Conservation (phyloP, 2,329 filamentous ascomycete species). For the Pyrenophora tritici-repentis region DNA sequence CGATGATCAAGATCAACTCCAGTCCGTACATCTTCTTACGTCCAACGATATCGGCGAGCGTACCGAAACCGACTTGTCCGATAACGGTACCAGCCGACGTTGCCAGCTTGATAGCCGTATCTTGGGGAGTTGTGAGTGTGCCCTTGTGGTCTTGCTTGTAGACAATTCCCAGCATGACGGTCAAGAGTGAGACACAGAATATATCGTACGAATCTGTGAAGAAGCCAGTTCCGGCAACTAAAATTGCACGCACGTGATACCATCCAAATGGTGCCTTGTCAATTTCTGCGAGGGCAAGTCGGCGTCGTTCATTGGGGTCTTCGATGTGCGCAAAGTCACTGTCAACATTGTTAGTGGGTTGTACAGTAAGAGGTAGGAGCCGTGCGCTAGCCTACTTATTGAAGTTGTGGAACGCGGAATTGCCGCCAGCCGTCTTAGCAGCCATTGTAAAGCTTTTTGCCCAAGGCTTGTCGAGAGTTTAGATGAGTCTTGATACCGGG, state of each 20-base stretch:
- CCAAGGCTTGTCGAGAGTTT: constrained; percentile 14
- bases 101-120: constrained; percentile 84
- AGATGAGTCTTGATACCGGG: constrained; percentile 14
- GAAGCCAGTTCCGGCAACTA: constrained; percentile 82
- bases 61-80: constrained; percentile 74
- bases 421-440: constrained; percentile 28
- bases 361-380: background rate
- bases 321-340: constrained; percentile 54
- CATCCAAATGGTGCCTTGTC: constrained; percentile 80
- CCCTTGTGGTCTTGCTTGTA: constrained; percentile 64
- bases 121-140: constrained; percentile 66
- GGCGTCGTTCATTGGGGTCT: constrained; percentile 77
- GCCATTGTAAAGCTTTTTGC: constrained; percentile 21
- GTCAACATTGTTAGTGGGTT: background rate
- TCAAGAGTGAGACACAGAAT: constrained; percentile 58
- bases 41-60: constrained; percentile 71
- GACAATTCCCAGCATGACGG: constrained; percentile 77
- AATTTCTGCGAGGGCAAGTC: constrained; percentile 79
- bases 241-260: constrained; percentile 79
- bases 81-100: constrained; percentile 84
- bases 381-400: constrained; percentile 19
- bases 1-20: constrained; percentile 48
- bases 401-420: constrained; percentile 35
- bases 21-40: constrained; percentile 82
- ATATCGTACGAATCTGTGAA: constrained; percentile 78